phyloP scores from a whole-genome alignment of 768 basidiomycete species.

The Boletus tomentosulus region DNA sequence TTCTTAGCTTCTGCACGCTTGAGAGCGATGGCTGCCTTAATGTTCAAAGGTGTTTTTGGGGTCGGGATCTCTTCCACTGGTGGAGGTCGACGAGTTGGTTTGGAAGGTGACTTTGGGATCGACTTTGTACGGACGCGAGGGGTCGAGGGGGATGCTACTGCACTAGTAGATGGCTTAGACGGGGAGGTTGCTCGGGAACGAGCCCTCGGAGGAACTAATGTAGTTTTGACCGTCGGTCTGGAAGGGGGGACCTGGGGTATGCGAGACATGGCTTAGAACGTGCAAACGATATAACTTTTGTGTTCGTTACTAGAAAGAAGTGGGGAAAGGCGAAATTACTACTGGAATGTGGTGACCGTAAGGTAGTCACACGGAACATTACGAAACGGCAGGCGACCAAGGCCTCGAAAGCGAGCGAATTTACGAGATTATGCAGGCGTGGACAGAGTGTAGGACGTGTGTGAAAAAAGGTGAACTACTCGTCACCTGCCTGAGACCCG shows the following conservation, averaged over 20 bases:
- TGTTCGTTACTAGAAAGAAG: conserved; percentile 7
- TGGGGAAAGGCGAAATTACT: neutral
- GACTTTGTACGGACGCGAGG: conserved; percentile 37
- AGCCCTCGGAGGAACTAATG: conserved; percentile 25
- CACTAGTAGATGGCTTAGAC: conserved; percentile 27
- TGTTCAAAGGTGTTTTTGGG: conserved; percentile 39
- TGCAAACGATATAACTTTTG: neutral
- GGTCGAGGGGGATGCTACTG: conserved; percentile 22
- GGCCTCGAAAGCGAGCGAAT: neutral
- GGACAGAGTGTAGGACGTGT: too few relatives aligned
- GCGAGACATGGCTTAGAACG: conserved; percentile 34
- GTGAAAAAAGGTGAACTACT: neutral
- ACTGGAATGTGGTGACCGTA: neutral
- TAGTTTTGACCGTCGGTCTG: conserved; percentile 29
- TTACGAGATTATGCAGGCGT: neutral
- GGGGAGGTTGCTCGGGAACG: conserved; percentile 31
- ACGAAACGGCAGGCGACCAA: conserved; percentile 10
- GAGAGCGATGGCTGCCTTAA: conserved; percentile 76
- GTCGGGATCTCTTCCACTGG: conserved; percentile 25
- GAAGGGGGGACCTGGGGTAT: conserved; percentile 35
- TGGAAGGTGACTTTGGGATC: conserved; percentile 33
- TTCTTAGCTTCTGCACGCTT: conserved; percentile 79
- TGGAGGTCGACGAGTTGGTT: conserved; percentile 21
- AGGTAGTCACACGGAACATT: conserved; percentile 15
- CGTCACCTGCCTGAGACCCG: neutral